Evolutionary conservation across 352 stramenopile genomes (phyloP).

Genomic region (Aphanomyces cochlioides): DNA sequence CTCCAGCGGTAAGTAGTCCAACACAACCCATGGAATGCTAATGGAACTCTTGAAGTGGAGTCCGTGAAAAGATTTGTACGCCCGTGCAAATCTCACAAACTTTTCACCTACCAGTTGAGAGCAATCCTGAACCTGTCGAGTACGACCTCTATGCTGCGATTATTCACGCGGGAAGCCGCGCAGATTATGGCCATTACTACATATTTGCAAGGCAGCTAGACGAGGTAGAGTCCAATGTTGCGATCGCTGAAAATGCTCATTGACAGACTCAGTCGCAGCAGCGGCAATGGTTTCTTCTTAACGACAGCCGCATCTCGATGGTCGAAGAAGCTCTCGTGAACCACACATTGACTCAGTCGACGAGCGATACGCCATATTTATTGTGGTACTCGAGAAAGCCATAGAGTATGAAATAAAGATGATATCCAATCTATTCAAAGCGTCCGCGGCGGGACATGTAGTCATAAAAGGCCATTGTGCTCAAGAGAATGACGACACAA

Average conservation of each 20-base stretch:
- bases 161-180: slow-evolving; percentile 24
- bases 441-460: slow-evolving; percentile 71
- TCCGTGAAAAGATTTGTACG: slow-evolving; percentile 26
- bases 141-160: slow-evolving; percentile 26
- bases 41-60: slow-evolving; percentile 3
- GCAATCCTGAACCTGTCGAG: not conserved
- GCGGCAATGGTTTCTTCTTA: slow-evolving; percentile 20
- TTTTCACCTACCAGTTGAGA: not conserved
- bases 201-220: not conserved
- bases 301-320: slow-evolving; percentile 17
- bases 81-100: not conserved
- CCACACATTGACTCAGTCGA: slow-evolving; percentile 13
- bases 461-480: slow-evolving; percentile 81
- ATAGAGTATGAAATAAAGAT: slow-evolving; percentile 2
- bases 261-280: not conserved
- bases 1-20: slow-evolving; percentile 9
- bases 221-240: not conserved
- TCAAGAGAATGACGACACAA: slow-evolving; percentile 63
- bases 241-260: not conserved
- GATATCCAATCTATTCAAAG: slow-evolving; percentile 43
- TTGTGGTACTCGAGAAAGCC: slow-evolving; percentile 10
- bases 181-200: slow-evolving; percentile 30
- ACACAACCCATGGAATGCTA: not conserved
- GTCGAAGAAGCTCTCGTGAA: slow-evolving; percentile 14
- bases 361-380: slow-evolving; percentile 25